phyloP scores from a whole-genome alignment of 345 rosid genomes.

The Syzygium oleosum region DNA sequence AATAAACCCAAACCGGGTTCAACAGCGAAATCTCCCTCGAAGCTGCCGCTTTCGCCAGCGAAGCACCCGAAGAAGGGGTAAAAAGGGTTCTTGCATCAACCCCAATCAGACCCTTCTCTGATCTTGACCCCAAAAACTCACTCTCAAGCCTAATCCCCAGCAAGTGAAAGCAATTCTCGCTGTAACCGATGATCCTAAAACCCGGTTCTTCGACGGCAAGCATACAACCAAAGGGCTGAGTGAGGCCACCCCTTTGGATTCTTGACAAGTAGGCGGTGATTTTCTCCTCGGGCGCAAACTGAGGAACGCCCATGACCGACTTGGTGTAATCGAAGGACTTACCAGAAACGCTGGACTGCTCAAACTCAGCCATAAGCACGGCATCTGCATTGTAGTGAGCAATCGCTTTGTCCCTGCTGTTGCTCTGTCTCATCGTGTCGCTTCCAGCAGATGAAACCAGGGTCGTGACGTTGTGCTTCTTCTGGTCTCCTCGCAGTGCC shows the following conservation, averaged over 20 bases:
- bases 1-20: constrained; percentile 64
- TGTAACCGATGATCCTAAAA: constrained; percentile 46
- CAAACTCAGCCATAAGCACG: constrained; percentile 59
- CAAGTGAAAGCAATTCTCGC: constrained; percentile 59
- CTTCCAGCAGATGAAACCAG: neutral
- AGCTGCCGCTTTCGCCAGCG: constrained; percentile 55
- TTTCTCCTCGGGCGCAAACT: constrained; percentile 47
- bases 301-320: constrained; percentile 41
- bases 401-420: constrained; percentile 27
- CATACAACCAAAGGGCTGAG: constrained; percentile 80
- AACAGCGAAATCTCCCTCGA: constrained; percentile 57
- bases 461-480: neutral
- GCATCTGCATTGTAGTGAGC: constrained; percentile 78
- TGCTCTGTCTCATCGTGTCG: neutral
- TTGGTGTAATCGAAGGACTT: constrained; percentile 65
- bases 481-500: neutral
- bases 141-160: constrained; percentile 36
- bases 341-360: constrained; percentile 52
- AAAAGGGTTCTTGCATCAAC: constrained; percentile 62
- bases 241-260: constrained; percentile 76
- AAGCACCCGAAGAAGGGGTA: constrained; percentile 41
- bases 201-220: constrained; percentile 55
- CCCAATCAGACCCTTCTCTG: constrained; percentile 47
- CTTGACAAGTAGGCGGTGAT: constrained; percentile 54
- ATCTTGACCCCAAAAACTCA: constrained; percentile 44